Evolutionary conservation across 2,329 filamentous ascomycete genomes (phyloP).

Genomic region (Alternaria triticina): DNA sequence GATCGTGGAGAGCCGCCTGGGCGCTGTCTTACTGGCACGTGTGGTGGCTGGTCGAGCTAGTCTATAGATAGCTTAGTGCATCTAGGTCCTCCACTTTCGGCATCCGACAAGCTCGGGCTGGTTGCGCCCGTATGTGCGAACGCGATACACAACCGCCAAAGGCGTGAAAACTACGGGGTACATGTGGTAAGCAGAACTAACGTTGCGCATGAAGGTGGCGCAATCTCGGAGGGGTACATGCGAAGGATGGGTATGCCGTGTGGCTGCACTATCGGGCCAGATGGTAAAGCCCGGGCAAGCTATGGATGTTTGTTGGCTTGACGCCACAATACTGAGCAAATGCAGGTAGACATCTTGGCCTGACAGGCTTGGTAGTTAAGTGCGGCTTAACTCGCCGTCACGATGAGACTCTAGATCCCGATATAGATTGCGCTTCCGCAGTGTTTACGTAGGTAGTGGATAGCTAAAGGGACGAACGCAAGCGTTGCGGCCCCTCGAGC

Average conservation of each 20-base stretch:
- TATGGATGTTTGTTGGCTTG: not conserved
- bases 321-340: not conserved
- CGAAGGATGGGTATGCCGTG: not conserved
- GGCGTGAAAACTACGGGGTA: not conserved
- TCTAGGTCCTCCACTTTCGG: too few relatives aligned
- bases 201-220: too few relatives aligned
- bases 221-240: not conserved
- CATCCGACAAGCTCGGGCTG: not conserved
- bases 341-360: not conserved
- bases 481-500: not conserved
- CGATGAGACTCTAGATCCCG: not conserved
- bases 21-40: too few relatives aligned
- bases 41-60: not conserved
- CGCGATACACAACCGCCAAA: not conserved
- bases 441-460: not conserved
- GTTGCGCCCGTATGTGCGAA: not conserved
- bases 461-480: not conserved
- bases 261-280: not conserved
- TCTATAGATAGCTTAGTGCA: not conserved
- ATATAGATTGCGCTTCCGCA: too few relatives aligned
- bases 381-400: not conserved
- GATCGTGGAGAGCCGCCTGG: not conserved
- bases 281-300: not conserved
- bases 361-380: not conserved
- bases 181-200: not conserved